Base-by-base conservation (phyloP, 2,329 filamentous ascomycete species). In the Phoma sp. region DNA sequence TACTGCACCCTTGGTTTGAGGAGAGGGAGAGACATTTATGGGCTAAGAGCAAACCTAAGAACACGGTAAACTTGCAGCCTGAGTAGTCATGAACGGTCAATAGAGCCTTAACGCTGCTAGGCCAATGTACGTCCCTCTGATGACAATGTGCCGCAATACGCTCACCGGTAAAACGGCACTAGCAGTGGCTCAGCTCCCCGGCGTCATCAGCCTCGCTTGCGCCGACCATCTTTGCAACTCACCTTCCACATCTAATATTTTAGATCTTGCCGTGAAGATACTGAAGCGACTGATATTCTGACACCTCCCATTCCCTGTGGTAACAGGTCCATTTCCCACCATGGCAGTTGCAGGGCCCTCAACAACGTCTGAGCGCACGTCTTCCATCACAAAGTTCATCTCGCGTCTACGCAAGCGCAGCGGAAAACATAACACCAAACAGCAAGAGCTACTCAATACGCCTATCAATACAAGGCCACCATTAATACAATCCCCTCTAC, bases 1-100 rank as follows among this genome's bases (percentile, higher is more conserved):
- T 96, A 74, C 87, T 97, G 64, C 92, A 93, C 0, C 80, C 86
- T 33, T 98, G 93, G 93, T 76, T 83, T 17, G 76, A 78, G 54
- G 66, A 72, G 62, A 81, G 65, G 74, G 68, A 70, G 42, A 63
- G 59, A 40, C 61, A 61, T 11, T 17, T 73, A 3, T 72, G 71
- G 71, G 64, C 64, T 42, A 71, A 69, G 56, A 60, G 56, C 15
- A 62, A 61, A 42, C 53, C 47, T 14, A 61, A 62, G 45, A 50
- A 34, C 11, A 17, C 4, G 38, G 17, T 14, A 15, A 6, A 43
- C 17, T 4, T 32, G 18, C n/a, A 29, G 15, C n/a, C 25, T 20
- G 25, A 40, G 25, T 20, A 40, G 23, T 20, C 6, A 17, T 2
- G 9, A 25, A 25, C 23, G 9, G 9, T 5, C 23, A 9, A 25